Base-by-base conservation (phyloP, 345 rosid species). In the Eutrema japonicum region DNA sequence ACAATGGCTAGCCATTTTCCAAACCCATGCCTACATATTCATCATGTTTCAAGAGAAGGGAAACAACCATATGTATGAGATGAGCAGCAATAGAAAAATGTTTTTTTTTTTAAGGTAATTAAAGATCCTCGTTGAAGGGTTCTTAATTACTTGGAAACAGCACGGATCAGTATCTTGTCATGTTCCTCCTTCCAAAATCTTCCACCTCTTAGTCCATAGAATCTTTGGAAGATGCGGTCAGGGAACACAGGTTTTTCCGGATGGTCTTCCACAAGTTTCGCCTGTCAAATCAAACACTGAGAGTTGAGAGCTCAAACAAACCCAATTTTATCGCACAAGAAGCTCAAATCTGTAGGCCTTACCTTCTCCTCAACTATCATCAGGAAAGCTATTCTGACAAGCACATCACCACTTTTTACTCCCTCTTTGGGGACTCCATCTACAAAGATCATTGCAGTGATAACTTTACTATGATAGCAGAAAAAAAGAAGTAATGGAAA, bases 351-450 rank as follows among this genome's bases (percentile, higher is more conserved):
- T 46, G 35, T 26, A 71, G 54, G 52, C 79, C 79, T 81, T 79
- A 90, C 98, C 87, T 92, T 95, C 36, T 88, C 85, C 72, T 83
- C 49, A 14, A 92, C 6, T 68, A 83, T 74, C 80, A 72, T 70
- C 76, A 92, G 67, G 66, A 74, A 13, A 22, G 96, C 87, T 48
- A 95, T 79, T 77, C 90, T 82, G n/a, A 80, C 77, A 11, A 88
- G 87, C 3, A 95, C 89, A 41, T 92, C 89, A 46, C 26, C 74
- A 49, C 84, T 78, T 67, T 83, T 68, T 43, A 88, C 82, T 61
- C 92, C 89, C 77, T 87, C 96, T 78, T 90, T 90, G 2, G 96
- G 96, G 48, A 92, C 94, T 64, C 93, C 94, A 79, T 89, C 99
- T 95, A 79, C 78, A 88, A 35, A 43, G 46, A 76, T 55, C 8